Base-by-base conservation (phyloP, 23 red algal genomes). In the Gracilaria gracilis region DNA sequence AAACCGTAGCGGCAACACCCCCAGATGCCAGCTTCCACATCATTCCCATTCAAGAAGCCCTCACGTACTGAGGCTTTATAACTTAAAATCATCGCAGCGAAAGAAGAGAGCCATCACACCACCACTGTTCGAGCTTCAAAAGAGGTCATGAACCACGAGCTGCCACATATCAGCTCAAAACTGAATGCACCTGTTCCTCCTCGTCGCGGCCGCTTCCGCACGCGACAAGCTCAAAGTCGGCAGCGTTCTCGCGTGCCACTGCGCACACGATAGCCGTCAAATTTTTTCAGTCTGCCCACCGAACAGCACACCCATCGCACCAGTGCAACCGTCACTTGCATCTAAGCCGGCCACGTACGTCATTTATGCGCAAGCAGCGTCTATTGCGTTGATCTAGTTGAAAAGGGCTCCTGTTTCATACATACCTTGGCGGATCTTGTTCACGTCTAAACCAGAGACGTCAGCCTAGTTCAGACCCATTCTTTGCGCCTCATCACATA, bases 401-500 rank as follows among this genome's bases (percentile, higher is more conserved):
- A 39, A 6, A 12, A 32, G 28, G 31, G 62, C 61, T 46, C 80
- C 80, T 17, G 90, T 80, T 46, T 93, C 90, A 29, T 93, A 93
- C 90, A 93, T 93, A 50, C 42, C 69, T 13, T 64, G 39, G 40
- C 80, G 79, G 15, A 93, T 85, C 65, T 67, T 79, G 7, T 61
- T 49, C 46, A 93, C 40, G 28, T 84, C 82, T 36, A 93, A 38
- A 62, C 33, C 48, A 37, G 47, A 36, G 11, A 93, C 64, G 8
- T 84, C 64, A 16, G 36, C 66, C 29, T 84, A 46, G 54, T 78
- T 85, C 9, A 93, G 36, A 35, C 90, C 80, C 27, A 85, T 4
- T 9, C 48, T 39, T 47, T 49, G 31, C 35, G 95, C 95, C 59
- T 84, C 95, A 27, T 94, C 57, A 58, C 81, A 88, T 3, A 97